A percentile compares a stretch with the other conserved stretches of the same genome.
Conservation (phyloP, 192 early-diverging fungal genomes). For the Coemansia sp. region DNA sequence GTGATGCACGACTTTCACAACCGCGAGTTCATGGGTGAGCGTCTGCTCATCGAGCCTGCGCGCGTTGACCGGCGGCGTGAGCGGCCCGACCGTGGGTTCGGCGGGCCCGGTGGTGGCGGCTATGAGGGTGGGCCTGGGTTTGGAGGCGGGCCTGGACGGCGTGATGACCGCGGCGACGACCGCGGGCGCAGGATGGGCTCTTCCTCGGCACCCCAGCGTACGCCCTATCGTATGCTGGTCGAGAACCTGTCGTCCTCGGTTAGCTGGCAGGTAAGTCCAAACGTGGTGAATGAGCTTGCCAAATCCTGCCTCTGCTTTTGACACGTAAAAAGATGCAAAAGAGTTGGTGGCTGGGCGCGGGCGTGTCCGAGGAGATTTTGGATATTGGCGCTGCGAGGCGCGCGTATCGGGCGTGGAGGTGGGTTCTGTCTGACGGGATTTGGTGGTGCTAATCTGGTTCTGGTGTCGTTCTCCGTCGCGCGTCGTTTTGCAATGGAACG, state of each 20-base stretch:
- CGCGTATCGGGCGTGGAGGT: slow-evolving; percentile 17
- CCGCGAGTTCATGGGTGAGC: slow-evolving; percentile 78
- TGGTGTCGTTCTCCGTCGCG: background rate
- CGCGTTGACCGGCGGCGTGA: slow-evolving; percentile 59
- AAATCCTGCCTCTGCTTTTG: slow-evolving; percentile 6
- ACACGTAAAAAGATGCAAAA: background rate
- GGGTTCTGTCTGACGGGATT: slow-evolving; percentile 8
- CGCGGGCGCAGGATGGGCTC: slow-evolving; percentile 44
- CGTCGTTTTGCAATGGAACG: background rate
- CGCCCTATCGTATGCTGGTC: slow-evolving; percentile 71
- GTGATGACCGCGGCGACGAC: slow-evolving; percentile 40
- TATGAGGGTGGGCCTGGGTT: slow-evolving; percentile 5
- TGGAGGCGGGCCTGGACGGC: slow-evolving; percentile 38
- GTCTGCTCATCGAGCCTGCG: slow-evolving; percentile 82
- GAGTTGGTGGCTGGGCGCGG: background rate
- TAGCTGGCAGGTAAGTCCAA: slow-evolving; percentile 70
- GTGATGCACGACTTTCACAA: slow-evolving; percentile 83
- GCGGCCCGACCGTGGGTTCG: slow-evolving; percentile 11
- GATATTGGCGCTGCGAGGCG: slow-evolving; percentile 18
- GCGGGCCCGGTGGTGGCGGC: background rate
- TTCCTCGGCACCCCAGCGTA: slow-evolving; percentile 43
- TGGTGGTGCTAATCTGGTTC: slow-evolving; percentile 3
- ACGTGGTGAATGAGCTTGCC: background rate
- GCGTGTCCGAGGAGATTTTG: background rate
- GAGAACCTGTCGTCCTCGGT: slow-evolving; percentile 78